Evolutionary conservation across 177 flowering plant species (phyloP).

Genomic region (Telopea speciosissima): DNA sequence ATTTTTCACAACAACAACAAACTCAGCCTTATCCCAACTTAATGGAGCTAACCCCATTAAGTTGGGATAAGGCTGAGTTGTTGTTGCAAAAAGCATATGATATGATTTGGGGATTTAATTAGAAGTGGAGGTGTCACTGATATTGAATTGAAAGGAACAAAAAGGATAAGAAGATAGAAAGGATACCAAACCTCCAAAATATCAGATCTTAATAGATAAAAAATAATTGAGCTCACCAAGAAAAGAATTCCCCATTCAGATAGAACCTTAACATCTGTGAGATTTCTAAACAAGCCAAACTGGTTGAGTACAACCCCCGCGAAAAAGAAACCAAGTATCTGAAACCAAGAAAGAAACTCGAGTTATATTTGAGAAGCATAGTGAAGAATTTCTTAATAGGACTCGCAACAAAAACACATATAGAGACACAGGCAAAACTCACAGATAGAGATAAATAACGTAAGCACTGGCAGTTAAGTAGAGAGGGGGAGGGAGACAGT

Average conservation of each 20-base stretch:
- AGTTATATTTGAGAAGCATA: slow-evolving; percentile 1
- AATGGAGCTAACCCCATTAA: too few relatives aligned
- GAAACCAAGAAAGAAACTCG: slow-evolving; percentile 21
- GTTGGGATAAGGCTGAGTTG: too few relatives aligned
- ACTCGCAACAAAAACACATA: not conserved
- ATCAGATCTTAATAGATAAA: not conserved
- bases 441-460: not conserved
- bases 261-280: slow-evolving; percentile 88
- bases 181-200: slow-evolving; percentile 2
- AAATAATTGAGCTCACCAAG: slow-evolving; percentile 51
- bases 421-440: not conserved
- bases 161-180: not conserved
- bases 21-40: too few relatives aligned
- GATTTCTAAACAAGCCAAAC: slow-evolving; percentile 85
- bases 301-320: slow-evolving; percentile 93
- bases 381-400: not conserved
- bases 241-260: slow-evolving; percentile 99
- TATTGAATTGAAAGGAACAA: not conserved
- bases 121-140: not conserved
- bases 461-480: not conserved
- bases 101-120: not conserved
- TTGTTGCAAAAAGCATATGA: too few relatives aligned
- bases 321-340: slow-evolving; percentile 98
- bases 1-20: too few relatives aligned
- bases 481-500: not conserved